Evolutionary conservation across 176 grass and related monocot species (phyloP), one percentile per base, ranked within the genome.

Genomic region (Metroxylon sagu): DNA sequence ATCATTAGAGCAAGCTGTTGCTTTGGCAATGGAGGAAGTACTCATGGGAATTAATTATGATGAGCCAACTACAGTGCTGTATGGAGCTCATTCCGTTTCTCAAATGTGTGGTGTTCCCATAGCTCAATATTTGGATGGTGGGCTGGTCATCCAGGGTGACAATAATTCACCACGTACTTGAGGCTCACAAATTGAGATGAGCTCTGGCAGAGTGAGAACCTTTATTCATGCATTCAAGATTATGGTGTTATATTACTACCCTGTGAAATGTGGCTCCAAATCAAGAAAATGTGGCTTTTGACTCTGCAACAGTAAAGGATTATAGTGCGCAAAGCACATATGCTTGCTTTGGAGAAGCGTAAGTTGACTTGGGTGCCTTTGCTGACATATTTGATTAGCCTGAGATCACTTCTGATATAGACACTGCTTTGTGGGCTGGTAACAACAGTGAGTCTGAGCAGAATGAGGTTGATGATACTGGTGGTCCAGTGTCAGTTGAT

Each of bases 311-410:
- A 29, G 60, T 62, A 31, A 25, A 26, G 8, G 75, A 90, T 76
- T 49, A 71, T 64, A 54, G 60, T 69, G 23, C 21, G n/a, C 62
- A 69, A 14, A 25, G 71, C 57, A 35, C 30, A 72, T 74, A 52
- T 70, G 65, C 10, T 26, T 62, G 67, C 19, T 68, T 75, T 59
- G 74, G 64, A 48, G 57, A 78, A 12, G 72, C 75, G 69, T 83
- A 93, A 65, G 48, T 17, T 23, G 87, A 79, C 10, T 78, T 80
- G 71, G 72, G 71, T 74, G 93, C 81, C 54, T 74, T 98, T 70
- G 76, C 81, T 71, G 84, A 85, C 70, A 75, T 92, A 73, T 98
- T 98, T 55, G 82, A 85, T 59, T 83, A 92, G 67, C 87, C 87
- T 5, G 87, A 98, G 72, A 76, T 83, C 79, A 85, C 81, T 67